These are phyloP conservation scores for Zangia roseola DNA, from an alignment of 768 basidiomycete genomes.

Conservation along the genomic window DNA sequence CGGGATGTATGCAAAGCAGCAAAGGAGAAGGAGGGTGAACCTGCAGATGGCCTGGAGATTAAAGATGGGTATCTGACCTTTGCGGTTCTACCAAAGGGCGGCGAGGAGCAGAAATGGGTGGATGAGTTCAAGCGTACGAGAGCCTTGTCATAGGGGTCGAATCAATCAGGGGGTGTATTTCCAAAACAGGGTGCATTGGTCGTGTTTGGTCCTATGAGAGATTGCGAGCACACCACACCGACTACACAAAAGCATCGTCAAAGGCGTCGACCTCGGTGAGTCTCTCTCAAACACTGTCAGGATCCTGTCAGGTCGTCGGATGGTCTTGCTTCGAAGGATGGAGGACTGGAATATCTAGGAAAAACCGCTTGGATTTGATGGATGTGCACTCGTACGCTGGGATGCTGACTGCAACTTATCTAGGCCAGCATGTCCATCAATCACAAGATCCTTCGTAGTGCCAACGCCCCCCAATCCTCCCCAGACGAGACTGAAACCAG, in stretches of 20 bases:
- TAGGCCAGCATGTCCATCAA: conserved; percentile 63
- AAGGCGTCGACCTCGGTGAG: conserved; percentile 72
- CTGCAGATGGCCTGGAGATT: conserved; percentile 77
- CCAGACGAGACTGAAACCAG: conserved; percentile 90
- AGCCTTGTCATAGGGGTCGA: conserved; percentile 25
- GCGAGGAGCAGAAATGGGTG: conserved; percentile 80
- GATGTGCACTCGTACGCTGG: conserved; percentile 45
- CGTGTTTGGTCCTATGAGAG: conserved; percentile 28
- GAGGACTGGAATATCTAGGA: conserved; percentile 13
- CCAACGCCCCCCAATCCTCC: conserved; percentile 87
- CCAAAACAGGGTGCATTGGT: conserved; percentile 24
- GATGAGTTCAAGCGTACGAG: conserved; percentile 74
- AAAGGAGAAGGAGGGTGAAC: conserved; percentile 56
- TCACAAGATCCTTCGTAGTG: conserved; percentile 92
- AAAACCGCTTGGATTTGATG: conserved; percentile 44
- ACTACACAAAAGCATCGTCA: conserved; percentile 39
- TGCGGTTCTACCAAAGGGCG: conserved; percentile 74
- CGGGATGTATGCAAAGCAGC: conserved; percentile 69
- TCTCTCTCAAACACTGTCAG: conserved; percentile 37
- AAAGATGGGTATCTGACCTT: conserved; percentile 82
- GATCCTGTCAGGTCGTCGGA: conserved; percentile 5
- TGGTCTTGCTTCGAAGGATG: conserved; percentile 22
- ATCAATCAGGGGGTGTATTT: conserved; percentile 3
- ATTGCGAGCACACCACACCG: conserved; percentile 6
- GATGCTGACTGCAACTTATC: conserved; percentile 41